Evolutionary conservation across 2,329 filamentous ascomycete species (phyloP).

Genomic region (Xylaria sp.): DNA sequence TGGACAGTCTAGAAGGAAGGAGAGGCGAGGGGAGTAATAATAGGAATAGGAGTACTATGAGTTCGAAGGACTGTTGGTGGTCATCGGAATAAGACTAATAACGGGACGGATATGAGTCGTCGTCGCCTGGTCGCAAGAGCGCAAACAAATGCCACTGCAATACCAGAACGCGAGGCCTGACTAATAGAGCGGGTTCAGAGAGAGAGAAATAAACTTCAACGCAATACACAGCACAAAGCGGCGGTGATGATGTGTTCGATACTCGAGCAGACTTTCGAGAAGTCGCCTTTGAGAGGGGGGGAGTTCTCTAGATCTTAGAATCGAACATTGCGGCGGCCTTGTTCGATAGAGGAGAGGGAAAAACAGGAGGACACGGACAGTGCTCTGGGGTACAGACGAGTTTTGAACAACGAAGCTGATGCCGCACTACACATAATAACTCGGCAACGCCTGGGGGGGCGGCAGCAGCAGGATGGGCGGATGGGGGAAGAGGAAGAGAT

Average conservation of each 20-base stretch:
- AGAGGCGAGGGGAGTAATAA: slow-evolving; percentile 1
- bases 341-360: slow-evolving; percentile 51
- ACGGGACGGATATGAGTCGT: slow-evolving; percentile 17
- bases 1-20: slow-evolving; percentile 15
- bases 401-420: slow-evolving; percentile 37
- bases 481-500: too few relatives aligned
- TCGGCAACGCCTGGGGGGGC: slow-evolving; percentile 19
- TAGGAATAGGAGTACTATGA: slow-evolving; percentile 11
- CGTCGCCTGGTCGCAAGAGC: slow-evolving; percentile 45
- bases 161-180: slow-evolving; percentile 19
- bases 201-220: slow-evolving; percentile 1
- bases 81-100: slow-evolving; percentile 18
- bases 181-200: slow-evolving; percentile 3
- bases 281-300: slow-evolving; percentile 55
- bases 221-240: slow-evolving; percentile 9
- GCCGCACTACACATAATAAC: slow-evolving; percentile 1
- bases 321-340: slow-evolving; percentile 58
- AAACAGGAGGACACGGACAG: slow-evolving; percentile 35
- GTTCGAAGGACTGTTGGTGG: slow-evolving; percentile 24
- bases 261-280: slow-evolving; percentile 57
- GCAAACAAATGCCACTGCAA: slow-evolving; percentile 56
- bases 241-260: slow-evolving; percentile 29
- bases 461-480: slow-evolving; percentile 7
- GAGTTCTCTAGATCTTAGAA: slow-evolving; percentile 53
- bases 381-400: slow-evolving; percentile 38